These are phyloP conservation scores for Neurospora discreta DNA, from an alignment of 495 filamentous ascomycete genomes.

Conservation along the genomic window DNA sequence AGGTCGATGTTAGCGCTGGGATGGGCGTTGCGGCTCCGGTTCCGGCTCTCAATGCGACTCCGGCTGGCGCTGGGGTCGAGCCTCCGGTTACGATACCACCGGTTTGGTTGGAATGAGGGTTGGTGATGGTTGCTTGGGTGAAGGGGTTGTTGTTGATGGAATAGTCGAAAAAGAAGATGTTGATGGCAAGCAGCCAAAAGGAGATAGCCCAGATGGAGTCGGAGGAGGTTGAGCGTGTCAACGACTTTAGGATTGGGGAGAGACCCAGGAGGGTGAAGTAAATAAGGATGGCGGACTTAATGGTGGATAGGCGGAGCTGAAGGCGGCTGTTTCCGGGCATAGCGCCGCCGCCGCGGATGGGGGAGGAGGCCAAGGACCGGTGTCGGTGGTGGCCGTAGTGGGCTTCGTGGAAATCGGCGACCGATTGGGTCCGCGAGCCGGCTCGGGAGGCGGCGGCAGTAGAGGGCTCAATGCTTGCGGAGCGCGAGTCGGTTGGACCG, in stretches of 20 bases:
- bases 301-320: conserved; percentile 32
- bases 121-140: background rate
- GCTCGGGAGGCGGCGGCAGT: conserved; percentile 12
- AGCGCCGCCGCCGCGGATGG: background rate
- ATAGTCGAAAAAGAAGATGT: conserved; percentile 97
- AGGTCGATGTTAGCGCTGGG: background rate
- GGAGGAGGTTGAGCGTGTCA: conserved; percentile 77
- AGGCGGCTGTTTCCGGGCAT: conserved; percentile 17
- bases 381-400: background rate
- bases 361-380: conserved; percentile 1
- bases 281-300: conserved; percentile 88
- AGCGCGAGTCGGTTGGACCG: conserved; percentile 16
- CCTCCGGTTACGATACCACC: conserved; percentile 12
- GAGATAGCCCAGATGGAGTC: conserved; percentile 97
- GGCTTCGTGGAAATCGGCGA: background rate
- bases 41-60: background rate
- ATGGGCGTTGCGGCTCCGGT: background rate
- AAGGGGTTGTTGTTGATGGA: conserved; percentile 24
- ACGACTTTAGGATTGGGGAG: conserved; percentile 85
- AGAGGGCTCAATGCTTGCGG: conserved; percentile 28
- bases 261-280: conserved; percentile 84
- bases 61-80: background rate
- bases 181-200: conserved; percentile 84
- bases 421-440: background rate
- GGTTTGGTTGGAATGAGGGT: background rate